Conservation (phyloP, 768 basidiomycete genomes). For the Chalciporus pseudorubinellus region DNA sequence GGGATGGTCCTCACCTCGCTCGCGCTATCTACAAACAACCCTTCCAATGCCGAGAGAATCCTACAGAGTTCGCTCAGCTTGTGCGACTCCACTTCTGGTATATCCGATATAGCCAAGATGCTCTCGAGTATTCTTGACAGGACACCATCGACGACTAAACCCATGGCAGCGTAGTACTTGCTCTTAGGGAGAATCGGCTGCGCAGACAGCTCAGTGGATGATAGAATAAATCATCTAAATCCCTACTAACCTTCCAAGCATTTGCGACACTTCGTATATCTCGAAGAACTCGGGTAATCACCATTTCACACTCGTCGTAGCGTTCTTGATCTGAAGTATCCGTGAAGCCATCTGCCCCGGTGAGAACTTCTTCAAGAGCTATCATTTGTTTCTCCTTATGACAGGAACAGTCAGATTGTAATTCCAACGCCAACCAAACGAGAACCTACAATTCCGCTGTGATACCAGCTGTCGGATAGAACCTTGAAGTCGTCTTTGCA, state of each 20-base stretch:
- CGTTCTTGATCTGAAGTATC: slow-evolving; percentile 69
- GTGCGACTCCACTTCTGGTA: slow-evolving; percentile 85
- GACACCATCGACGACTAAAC: slow-evolving; percentile 64
- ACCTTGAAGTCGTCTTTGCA: slow-evolving; percentile 49
- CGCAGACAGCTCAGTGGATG: background rate
- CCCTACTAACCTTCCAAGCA: slow-evolving; percentile 65
- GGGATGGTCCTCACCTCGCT: slow-evolving; percentile 44
- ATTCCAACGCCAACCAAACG: background rate
- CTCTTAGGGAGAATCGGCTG: slow-evolving; percentile 69
- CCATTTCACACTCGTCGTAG: slow-evolving; percentile 74
- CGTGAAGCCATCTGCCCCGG: slow-evolving; percentile 61
- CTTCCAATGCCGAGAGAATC: slow-evolving; percentile 76
- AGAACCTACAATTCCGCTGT: slow-evolving; percentile 62
- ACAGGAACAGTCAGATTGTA: background rate
- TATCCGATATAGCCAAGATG: slow-evolving; percentile 76
- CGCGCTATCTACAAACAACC: slow-evolving; percentile 68
- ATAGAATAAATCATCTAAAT: background rate
- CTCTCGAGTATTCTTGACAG: slow-evolving; percentile 67
- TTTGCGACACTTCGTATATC: slow-evolving; percentile 61
- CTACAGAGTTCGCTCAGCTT: slow-evolving; percentile 79
- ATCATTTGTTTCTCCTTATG: slow-evolving; percentile 24
- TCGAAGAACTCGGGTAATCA: slow-evolving; percentile 58
- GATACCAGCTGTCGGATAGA: slow-evolving; percentile 67
- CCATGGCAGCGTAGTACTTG: slow-evolving; percentile 71
- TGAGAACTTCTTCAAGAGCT: slow-evolving; percentile 41